phyloP scores from a whole-genome alignment of 108 stramenopile genomes.

The Conticribra guillardii region DNA sequence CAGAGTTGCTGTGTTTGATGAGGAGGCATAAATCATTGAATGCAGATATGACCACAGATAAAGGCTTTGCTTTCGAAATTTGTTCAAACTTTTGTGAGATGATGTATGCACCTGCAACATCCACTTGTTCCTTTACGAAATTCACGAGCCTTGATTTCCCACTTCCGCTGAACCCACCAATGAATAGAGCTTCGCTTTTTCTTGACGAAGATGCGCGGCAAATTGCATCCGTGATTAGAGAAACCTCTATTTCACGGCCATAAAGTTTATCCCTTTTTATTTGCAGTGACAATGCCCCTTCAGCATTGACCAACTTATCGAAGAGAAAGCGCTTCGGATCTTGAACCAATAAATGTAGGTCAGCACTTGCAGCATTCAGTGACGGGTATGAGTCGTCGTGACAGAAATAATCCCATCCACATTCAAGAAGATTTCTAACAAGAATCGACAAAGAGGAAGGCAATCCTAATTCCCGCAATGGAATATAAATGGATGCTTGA shows the following conservation, averaged over 20 bases:
- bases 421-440: conserved; percentile 32
- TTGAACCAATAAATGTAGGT: conserved; percentile 30
- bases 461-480: conserved; percentile 11
- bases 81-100: conserved; percentile 42
- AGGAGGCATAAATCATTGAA: conserved; percentile 32
- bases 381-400: conserved; percentile 20
- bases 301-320: conserved; percentile 5
- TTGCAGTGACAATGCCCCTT: no score
- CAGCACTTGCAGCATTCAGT: conserved; percentile 21
- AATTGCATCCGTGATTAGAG: conserved; percentile 5
- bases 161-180: conserved; percentile 20
- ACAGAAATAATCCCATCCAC: conserved; percentile 8
- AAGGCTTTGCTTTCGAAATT: conserved; percentile 27
- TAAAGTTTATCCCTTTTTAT: conserved; percentile 13
- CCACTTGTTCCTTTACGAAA: neutral
- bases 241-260: conserved; percentile 5
- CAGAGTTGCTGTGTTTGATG: conserved; percentile 14
- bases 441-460: conserved; percentile 14
- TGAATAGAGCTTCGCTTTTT: conserved; percentile 14
- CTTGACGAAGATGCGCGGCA: conserved; percentile 6
- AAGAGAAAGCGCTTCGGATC: conserved; percentile 44
- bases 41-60: conserved; percentile 26
- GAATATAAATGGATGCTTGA: no score
- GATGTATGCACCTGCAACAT: conserved; percentile 10
- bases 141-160: conserved; percentile 10